A percentile compares a stretch with the other conserved stretches of the same genome.
phyloP scores from a whole-genome alignment of 2,329 filamentous ascomycete species.

The Didymella segeticola region DNA sequence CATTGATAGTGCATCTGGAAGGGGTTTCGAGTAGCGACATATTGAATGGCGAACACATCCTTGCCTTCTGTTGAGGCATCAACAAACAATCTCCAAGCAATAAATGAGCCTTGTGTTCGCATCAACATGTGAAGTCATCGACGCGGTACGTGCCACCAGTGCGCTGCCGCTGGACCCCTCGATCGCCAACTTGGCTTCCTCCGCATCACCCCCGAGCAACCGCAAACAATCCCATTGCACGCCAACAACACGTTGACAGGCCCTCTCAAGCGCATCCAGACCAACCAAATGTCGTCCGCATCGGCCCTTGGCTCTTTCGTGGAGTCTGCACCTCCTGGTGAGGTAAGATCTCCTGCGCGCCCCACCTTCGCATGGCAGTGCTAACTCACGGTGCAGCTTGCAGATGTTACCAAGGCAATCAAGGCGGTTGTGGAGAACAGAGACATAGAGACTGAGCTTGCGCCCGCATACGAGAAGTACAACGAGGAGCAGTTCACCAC shows the following conservation, averaged over 20 bases:
- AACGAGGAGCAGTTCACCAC: constrained; percentile 94
- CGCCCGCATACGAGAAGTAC: constrained; percentile 88
- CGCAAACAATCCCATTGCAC: constrained; percentile 16
- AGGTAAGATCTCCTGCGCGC: constrained; percentile 66
- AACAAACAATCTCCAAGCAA: not conserved
- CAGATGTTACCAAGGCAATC: constrained; percentile 91
- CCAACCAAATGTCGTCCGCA: constrained; percentile 42
- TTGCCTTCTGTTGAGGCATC: not conserved
- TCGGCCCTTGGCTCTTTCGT: constrained; percentile 75
- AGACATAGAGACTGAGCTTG: constrained; percentile 72
- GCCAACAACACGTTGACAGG: constrained; percentile 1
- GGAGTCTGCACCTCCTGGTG: constrained; percentile 91
- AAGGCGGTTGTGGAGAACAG: constrained; percentile 79
- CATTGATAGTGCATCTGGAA: not conserved
- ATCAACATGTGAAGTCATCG: not conserved
- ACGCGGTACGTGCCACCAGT: constrained; percentile 15
- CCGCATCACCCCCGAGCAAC: constrained; percentile 24
- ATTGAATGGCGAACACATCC: not conserved
- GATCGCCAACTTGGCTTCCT: constrained; percentile 31
- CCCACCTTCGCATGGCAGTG: not conserved
- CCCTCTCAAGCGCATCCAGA: not conserved
- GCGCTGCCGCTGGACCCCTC: constrained; percentile 29
- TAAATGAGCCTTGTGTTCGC: not conserved
- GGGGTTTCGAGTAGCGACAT: constrained; percentile 6
- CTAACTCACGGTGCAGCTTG: constrained; percentile 66